phyloP scores from a whole-genome alignment of 2,329 filamentous ascomycete genomes.

The Thielaviopsis punctulata region DNA sequence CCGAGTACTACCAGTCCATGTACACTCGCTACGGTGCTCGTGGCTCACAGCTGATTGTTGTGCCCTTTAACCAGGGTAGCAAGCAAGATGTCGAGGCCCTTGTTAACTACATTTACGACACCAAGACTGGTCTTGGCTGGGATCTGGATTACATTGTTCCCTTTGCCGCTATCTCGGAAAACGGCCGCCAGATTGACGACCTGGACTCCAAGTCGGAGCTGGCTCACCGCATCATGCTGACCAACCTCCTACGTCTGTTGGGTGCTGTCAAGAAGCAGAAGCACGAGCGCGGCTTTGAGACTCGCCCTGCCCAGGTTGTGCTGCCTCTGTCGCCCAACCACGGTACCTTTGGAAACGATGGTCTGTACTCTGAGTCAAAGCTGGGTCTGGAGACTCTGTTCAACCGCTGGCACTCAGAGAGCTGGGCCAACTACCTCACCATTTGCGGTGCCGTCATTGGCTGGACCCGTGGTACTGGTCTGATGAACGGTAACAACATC shows the following conservation, averaged over 20 bases:
- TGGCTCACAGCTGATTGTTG: constrained; percentile 91
- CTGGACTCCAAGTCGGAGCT: constrained; percentile 97
- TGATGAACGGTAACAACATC: constrained; percentile 96
- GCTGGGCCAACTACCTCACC: constrained; percentile 92
- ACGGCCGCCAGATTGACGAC: constrained; percentile 88
- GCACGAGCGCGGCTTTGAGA: constrained; percentile 73
- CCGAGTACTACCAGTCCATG: constrained; percentile 98
- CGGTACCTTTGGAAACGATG: constrained; percentile 93
- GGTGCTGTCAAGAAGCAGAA: constrained; percentile 87
- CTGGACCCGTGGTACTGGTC: constrained; percentile 94
- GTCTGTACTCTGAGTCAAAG: constrained; percentile 96
- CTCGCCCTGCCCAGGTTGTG: constrained; percentile 89
- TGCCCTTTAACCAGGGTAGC: constrained; percentile 97
- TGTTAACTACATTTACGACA: constrained; percentile 88
- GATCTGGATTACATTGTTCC: constrained; percentile 92
- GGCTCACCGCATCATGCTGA: constrained; percentile 97
- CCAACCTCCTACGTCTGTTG: constrained; percentile 81
- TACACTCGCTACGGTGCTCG: constrained; percentile 87
- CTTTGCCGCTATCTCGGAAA: constrained; percentile 94
- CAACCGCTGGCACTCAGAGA: constrained; percentile 96
- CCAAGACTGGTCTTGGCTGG: constrained; percentile 94
- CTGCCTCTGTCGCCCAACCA: constrained; percentile 94
- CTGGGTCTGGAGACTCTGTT: constrained; percentile 92
- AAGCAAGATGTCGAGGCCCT: constrained; percentile 94
- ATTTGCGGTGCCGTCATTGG: constrained; percentile 97